Conservation (phyloP, 2,329 filamentous ascomycete genomes). For the Cytospora schulzeri region DNA sequence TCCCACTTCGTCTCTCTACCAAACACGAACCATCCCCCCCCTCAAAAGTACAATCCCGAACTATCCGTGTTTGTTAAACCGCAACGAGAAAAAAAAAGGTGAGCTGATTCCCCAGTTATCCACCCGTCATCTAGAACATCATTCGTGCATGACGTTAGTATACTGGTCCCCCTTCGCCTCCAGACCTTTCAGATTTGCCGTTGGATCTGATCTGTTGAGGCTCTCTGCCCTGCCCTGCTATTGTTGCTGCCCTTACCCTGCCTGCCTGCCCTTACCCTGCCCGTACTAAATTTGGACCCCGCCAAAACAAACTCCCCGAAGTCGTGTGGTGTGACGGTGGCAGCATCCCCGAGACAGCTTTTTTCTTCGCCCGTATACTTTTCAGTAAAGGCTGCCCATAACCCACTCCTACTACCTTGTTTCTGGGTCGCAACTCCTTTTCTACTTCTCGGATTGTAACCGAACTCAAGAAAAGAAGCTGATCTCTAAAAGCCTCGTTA, state of each 20-base stretch:
- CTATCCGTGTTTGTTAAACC: neutral
- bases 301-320: conserved; percentile 10
- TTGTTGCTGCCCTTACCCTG: too few relatives aligned
- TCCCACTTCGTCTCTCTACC: neutral
- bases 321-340: conserved; percentile 22
- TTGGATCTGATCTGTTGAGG: neutral
- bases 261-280: neutral
- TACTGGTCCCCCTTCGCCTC: neutral
- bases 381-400: conserved; percentile 23
- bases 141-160: conserved; percentile 18
- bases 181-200: neutral
- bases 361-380: conserved; percentile 25
- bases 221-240: neutral
- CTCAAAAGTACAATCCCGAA: neutral
- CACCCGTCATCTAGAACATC: conserved; percentile 6
- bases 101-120: conserved; percentile 22
- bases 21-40: neutral
- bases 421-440: conserved; percentile 20
- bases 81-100: conserved; percentile 1
- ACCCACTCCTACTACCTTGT: conserved; percentile 19
- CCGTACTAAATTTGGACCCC: neutral
- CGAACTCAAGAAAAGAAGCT: conserved; percentile 19
- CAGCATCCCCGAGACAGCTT: conserved; percentile 25
- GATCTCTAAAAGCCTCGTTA: conserved; percentile 15
- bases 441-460: conserved; percentile 21